These are phyloP conservation scores for Dryas drummondii DNA, from an alignment of 306 rosid genomes.

Conservation along the genomic window DNA sequence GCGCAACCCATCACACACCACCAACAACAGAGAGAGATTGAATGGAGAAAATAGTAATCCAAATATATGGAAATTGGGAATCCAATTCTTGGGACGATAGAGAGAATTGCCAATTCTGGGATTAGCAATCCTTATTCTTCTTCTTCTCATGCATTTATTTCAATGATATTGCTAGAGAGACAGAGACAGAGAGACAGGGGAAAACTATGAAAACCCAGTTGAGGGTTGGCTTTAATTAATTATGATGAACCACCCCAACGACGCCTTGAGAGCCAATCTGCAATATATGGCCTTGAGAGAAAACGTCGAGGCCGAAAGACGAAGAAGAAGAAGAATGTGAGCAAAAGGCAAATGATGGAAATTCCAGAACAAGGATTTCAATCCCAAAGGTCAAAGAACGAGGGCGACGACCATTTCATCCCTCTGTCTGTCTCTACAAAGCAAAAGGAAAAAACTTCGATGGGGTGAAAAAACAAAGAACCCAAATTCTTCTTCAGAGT, in stretches of 20 bases:
- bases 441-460: slow-evolving; percentile 1
- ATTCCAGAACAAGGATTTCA: not conserved
- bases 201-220: slow-evolving; percentile 20
- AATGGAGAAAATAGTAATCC: no score
- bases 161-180: not conserved
- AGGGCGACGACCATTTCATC: slow-evolving; percentile 29
- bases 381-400: slow-evolving; percentile 39
- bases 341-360: not conserved
- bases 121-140: not conserved
- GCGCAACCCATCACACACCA: slow-evolving; percentile 75
- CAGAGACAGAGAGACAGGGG: not conserved
- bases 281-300: not conserved
- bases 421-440: slow-evolving; percentile 7
- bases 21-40: no score
- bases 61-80: not conserved
- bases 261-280: not conserved
- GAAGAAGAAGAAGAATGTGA: slow-evolving; percentile 8
- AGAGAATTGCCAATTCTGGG: not conserved
- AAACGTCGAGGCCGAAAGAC: slow-evolving; percentile 8
- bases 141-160: not conserved
- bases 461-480: slow-evolving; percentile 16
- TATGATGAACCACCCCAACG: not conserved
- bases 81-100: not conserved
- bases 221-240: slow-evolving; percentile 11
- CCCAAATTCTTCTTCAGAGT: not conserved